These are phyloP conservation scores for Debaryomyces udenii DNA, from an alignment of 1,139 yeast genomes.

Conservation along the genomic window DNA sequence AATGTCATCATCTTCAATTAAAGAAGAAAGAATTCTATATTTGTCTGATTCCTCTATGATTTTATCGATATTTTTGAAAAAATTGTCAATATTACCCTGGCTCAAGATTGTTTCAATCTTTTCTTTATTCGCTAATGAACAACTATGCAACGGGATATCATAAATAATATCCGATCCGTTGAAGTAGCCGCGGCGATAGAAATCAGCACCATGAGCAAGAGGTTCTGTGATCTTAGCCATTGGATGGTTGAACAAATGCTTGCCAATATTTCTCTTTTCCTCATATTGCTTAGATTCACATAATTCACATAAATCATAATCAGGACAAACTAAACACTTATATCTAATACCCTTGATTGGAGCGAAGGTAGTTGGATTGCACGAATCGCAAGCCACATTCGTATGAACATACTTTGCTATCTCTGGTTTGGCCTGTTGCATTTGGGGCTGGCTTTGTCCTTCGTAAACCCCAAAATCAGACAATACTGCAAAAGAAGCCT, in stretches of 20 bases:
- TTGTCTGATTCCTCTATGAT: conserved; percentile 29
- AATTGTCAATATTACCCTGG: conserved; percentile 24
- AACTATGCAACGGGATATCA: conserved; percentile 33
- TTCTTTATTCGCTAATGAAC: conserved; percentile 22
- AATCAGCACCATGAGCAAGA: no score
- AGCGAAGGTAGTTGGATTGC: conserved; percentile 32
- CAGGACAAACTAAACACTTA: conserved; percentile 55
- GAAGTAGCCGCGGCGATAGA: no score
- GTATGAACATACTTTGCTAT: conserved; percentile 20
- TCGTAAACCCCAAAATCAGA: conserved; percentile 6
- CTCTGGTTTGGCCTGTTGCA: background rate
- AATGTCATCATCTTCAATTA: conserved; percentile 14
- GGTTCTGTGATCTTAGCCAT: conserved; percentile 28
- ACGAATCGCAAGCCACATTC: conserved; percentile 45
- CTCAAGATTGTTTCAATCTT: conserved; percentile 24
- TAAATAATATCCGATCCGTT: conserved; percentile 19
- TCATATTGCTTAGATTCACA: conserved; percentile 42
- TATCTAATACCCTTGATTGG: conserved; percentile 53
- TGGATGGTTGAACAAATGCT: conserved; percentile 35
- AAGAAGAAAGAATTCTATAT: conserved; percentile 25
- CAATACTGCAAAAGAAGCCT: conserved; percentile 23
- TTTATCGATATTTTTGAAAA: conserved; percentile 25
- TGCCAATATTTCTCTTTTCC: conserved; percentile 19
- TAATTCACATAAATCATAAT: conserved; percentile 58
- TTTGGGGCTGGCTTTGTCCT: background rate